These are phyloP conservation scores for Artemisia tridentata DNA, from an alignment of 129 eudicot genomes.

Conservation along the genomic window DNA sequence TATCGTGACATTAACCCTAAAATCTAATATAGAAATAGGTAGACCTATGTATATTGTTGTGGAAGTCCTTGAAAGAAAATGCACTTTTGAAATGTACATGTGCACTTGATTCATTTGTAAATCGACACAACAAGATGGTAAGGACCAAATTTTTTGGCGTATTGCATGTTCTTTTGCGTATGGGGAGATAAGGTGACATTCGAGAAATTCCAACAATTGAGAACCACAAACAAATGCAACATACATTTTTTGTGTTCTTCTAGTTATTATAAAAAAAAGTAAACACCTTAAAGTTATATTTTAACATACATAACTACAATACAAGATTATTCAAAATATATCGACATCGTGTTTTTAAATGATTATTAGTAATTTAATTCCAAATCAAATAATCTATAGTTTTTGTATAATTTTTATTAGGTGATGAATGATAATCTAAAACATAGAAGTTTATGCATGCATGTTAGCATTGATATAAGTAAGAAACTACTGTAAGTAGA, in stretches of 20 bases:
- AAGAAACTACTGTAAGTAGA: not conserved
- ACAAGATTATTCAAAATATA: not conserved
- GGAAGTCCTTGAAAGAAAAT: too few relatives aligned
- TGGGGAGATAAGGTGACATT: constrained; percentile 36
- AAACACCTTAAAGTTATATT: not conserved
- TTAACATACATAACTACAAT: not conserved
- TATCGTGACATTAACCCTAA: too few relatives aligned
- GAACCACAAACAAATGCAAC: constrained; percentile 27
- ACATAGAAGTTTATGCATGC: not conserved
- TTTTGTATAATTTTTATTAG: too few relatives aligned
- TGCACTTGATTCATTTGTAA: not conserved
- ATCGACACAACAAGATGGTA: not conserved
- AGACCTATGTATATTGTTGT: not conserved
- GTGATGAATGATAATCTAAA: too few relatives aligned
- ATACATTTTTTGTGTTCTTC: not conserved
- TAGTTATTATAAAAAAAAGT: not conserved
- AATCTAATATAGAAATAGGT: too few relatives aligned
- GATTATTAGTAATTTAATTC: not conserved
- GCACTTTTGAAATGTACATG: not conserved
- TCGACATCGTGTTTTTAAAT: not conserved
- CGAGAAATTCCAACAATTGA: constrained; percentile 1
- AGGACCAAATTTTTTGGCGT: constrained; percentile 18
- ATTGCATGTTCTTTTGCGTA: constrained; percentile 22
- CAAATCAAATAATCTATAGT: too few relatives aligned
- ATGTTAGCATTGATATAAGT: not conserved